Base-by-base conservation (phyloP, 169 alveolate genomes). In the Plasmodium billcollinsi region DNA sequence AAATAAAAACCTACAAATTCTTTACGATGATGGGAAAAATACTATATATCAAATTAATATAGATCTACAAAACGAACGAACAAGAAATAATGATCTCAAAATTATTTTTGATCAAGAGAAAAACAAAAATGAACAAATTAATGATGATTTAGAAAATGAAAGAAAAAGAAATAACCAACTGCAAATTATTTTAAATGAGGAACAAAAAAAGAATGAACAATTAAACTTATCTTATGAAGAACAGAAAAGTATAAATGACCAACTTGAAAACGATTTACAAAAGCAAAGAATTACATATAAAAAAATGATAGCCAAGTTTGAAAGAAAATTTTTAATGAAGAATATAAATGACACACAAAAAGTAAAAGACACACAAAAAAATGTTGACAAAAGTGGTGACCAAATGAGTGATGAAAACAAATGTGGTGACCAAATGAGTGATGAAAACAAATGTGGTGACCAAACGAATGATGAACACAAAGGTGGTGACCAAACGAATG, bases 81-180 rank as follows among this genome's bases (percentile, higher is more conserved):
- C 26, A 63, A 29, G 3, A 67, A 14, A 2, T 67, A 14, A 1
- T 9, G 63, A 21, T 9, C 18, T 73, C n/a, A 21, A 58, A 5
- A 56, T 11, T 3, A 24, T 56, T 21, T 29, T 73, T 9, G 72
- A 73, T 9, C 18, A 21, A 18, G 88, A 56, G 26, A 73, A 11
- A 45, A 2, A 73, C 0, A 29, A 9, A 24, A 50, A 39, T 15
- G 70, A 7, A 3, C n/a, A 39, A 18, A 2, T 63, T 11, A 39
- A 65, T 7, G 20, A 3, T 9, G 89, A 75, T 29, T 45, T 75
- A 33, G 59, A 73, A 21, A 11, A 29, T 15, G 86, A 73, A 73
- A 73, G 39, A 29, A 47, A 73, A 58, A 56, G 1, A 15, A 73
- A n/a, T 29, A 47, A n/a, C 2, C 18, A 56, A 73, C 11, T 58